Evolutionary conservation across 208 protist genomes (phyloP).

Genomic region (Trypanosoma theileri): DNA sequence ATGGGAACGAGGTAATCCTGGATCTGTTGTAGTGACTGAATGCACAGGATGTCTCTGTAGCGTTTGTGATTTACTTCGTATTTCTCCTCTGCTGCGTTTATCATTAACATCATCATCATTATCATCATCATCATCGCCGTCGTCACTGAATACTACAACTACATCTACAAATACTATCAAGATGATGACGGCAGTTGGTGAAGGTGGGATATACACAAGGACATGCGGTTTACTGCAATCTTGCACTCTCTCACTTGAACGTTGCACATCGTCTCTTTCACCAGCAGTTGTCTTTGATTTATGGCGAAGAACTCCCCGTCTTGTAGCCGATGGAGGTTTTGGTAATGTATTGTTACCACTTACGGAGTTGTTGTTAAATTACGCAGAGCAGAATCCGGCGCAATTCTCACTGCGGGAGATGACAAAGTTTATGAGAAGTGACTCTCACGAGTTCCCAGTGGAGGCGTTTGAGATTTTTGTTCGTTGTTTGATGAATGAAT

Average conservation of each 20-base stretch:
- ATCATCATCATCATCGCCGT: background rate
- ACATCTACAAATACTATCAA: background rate
- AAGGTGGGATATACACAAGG: background rate
- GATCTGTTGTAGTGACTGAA: slow-evolving; percentile 6
- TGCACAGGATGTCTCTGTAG: slow-evolving; percentile 15
- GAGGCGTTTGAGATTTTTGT: slow-evolving; percentile 67
- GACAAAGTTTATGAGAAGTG: slow-evolving; percentile 18
- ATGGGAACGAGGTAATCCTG: slow-evolving; percentile 18
- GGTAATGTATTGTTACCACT: slow-evolving; percentile 11
- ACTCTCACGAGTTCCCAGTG: slow-evolving; percentile 31
- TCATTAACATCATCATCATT: background rate
- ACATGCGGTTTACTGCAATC: slow-evolving; percentile 16
- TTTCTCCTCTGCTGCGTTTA: background rate
- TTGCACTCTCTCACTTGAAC: slow-evolving; percentile 11
- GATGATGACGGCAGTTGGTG: background rate
- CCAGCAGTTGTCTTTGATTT: slow-evolving; percentile 21
- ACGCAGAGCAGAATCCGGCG: slow-evolving; percentile 13
- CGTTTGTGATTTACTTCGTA: slow-evolving; percentile 19
- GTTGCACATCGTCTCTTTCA: background rate
- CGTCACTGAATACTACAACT: background rate
- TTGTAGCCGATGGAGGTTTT: background rate
- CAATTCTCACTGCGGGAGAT: slow-evolving; percentile 27
- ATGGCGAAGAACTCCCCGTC: slow-evolving; percentile 9
- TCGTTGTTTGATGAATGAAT: slow-evolving; percentile 38
- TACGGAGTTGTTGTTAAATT: slow-evolving; percentile 12